Percentiles rank a stretch among this genome's conserved stretches.
phyloP scores from a whole-genome alignment of 2,329 filamentous ascomycete species.

The Aspergillus melleus region DNA sequence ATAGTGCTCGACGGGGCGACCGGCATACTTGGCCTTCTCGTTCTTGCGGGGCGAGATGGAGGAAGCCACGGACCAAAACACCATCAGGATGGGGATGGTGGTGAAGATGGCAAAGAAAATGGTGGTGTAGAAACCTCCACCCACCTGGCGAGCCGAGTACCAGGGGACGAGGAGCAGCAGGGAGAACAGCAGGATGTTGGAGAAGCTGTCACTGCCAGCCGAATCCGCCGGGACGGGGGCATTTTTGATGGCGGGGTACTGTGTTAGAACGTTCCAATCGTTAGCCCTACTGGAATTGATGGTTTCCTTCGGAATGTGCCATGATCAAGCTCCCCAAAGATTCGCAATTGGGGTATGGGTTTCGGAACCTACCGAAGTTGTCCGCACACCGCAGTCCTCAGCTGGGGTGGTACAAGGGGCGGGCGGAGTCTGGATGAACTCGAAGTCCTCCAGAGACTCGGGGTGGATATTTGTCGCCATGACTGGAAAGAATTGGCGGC shows the following conservation, averaged over 20 bases:
- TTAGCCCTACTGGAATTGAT: not conserved
- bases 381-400: slow-evolving; percentile 61
- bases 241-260: slow-evolving; percentile 92
- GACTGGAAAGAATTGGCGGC: slow-evolving; percentile 29
- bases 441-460: slow-evolving; percentile 50
- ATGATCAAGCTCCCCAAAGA: not conserved
- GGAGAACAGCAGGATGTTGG: slow-evolving; percentile 72
- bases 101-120: slow-evolving; percentile 82
- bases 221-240: slow-evolving; percentile 88
- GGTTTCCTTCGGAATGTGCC: not conserved
- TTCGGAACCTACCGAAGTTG: slow-evolving; percentile 55
- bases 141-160: slow-evolving; percentile 79
- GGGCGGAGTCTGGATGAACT: slow-evolving; percentile 61
- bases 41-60: slow-evolving; percentile 83
- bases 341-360: slow-evolving; percentile 6
- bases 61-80: slow-evolving; percentile 80
- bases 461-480: slow-evolving; percentile 43
- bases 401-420: slow-evolving; percentile 53
- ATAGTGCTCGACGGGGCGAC: slow-evolving; percentile 87
- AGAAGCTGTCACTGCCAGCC: slow-evolving; percentile 81
- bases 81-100: slow-evolving; percentile 73
- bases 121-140: slow-evolving; percentile 83
- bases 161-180: slow-evolving; percentile 70
- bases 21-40: slow-evolving; percentile 85
- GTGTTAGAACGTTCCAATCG: slow-evolving; percentile 11